A percentile compares a stretch with the other conserved stretches of the same genome.
Conservation (phyloP, 805 yeast species). For the Ogataea pilisensis region DNA sequence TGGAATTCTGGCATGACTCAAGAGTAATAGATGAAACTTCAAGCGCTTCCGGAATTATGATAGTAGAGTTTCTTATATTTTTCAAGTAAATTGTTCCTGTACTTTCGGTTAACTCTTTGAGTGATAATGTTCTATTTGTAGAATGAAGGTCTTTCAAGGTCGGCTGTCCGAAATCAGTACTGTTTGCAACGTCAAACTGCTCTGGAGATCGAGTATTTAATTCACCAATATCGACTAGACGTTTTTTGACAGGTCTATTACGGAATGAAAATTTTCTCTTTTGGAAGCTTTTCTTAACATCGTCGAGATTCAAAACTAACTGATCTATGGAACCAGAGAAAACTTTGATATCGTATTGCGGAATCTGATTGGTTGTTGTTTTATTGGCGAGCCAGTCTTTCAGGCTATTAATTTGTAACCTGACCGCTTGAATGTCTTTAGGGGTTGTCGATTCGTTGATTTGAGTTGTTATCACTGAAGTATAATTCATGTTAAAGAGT, state of each 20-base stretch:
- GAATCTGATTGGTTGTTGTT: conserved; percentile 12
- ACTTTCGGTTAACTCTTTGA: neutral
- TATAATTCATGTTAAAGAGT: too few relatives aligned
- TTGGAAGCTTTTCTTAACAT: conserved; percentile 11
- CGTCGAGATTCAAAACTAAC: conserved; percentile 19
- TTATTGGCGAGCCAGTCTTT: conserved; percentile 16
- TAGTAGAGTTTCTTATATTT: conserved; percentile 8
- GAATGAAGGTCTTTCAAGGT: conserved; percentile 3
- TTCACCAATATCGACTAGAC: neutral
- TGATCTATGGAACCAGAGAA: conserved; percentile 16
- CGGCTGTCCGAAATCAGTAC: conserved; percentile 5
- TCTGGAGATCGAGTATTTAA: neutral
- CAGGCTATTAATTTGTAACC: conserved; percentile 13
- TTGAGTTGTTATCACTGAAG: neutral
- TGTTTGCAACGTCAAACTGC: neutral
- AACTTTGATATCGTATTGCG: conserved; percentile 24
- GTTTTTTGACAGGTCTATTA: conserved; percentile 8
- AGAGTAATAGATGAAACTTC: conserved; percentile 19
- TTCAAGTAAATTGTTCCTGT: conserved; percentile 7
- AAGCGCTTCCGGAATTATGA: conserved; percentile 8
- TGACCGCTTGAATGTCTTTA: conserved; percentile 3
- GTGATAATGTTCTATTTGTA: neutral
- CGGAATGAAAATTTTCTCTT: conserved; percentile 21
- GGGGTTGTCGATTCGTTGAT: conserved; percentile 1
- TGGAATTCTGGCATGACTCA: conserved; percentile 12